A percentile compares a stretch with the other conserved stretches of the same genome.
These are phyloP conservation scores for Moniliophthora roreri DNA, from an alignment of 1,284 basidiomycete species.

Conservation along the genomic window DNA sequence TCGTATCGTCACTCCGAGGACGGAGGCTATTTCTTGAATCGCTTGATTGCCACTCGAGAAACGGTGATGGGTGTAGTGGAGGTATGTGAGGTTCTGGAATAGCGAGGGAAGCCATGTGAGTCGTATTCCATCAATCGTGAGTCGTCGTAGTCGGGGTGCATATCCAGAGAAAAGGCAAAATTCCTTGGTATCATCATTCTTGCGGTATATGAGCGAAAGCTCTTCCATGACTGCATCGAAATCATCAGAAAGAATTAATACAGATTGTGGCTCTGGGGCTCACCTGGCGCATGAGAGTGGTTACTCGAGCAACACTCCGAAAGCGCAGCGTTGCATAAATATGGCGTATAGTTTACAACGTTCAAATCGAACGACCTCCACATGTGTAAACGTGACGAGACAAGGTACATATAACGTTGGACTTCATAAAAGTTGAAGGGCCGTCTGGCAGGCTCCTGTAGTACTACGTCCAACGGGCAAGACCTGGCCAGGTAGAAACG, in stretches of 20 bases:
- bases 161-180: conserved; percentile 63
- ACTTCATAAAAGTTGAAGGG: conserved; percentile 40
- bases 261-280: background rate
- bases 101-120: conserved; percentile 59
- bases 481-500: conserved; percentile 55
- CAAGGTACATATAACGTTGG: conserved; percentile 59
- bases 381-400: conserved; percentile 46
- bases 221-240: conserved; percentile 38
- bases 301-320: conserved; percentile 44
- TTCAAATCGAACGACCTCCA: conserved; percentile 61
- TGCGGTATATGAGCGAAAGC: conserved; percentile 56
- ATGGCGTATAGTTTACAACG: conserved; percentile 57
- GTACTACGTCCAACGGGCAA: conserved; percentile 56
- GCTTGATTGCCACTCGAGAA: conserved; percentile 48
- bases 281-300: conserved; percentile 34
- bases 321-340: conserved; percentile 64
- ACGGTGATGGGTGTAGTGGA: conserved; percentile 64
- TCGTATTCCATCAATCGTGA: conserved; percentile 61
- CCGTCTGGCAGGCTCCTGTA: conserved; percentile 27
- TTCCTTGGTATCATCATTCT: conserved; percentile 66
- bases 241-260: background rate
- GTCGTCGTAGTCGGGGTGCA: conserved; percentile 52
- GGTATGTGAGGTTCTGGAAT: conserved; percentile 55
- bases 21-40: conserved; percentile 44
- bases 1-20: conserved; percentile 44